Evolutionary conservation across 2,329 filamentous ascomycete genomes (phyloP).

Genomic region (Aspergillus phoenicis): DNA sequence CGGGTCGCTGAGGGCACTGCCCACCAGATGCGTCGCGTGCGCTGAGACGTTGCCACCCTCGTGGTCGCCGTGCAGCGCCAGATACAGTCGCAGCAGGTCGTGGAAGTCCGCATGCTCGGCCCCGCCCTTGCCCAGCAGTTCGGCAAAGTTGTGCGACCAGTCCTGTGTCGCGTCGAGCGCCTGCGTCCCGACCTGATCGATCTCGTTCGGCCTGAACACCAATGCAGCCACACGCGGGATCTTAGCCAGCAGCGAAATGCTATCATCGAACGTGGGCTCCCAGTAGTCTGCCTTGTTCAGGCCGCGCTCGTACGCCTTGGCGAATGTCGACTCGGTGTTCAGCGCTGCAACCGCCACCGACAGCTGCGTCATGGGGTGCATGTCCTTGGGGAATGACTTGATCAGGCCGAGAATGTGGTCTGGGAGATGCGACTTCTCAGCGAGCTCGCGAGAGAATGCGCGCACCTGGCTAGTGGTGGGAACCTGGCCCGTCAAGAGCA

Average conservation of each 20-base stretch:
- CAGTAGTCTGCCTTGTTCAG: constrained; percentile 97
- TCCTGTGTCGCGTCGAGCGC: constrained; percentile 81
- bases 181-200: constrained; percentile 72
- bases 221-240: constrained; percentile 95
- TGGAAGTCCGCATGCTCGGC: constrained; percentile 76
- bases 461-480: constrained; percentile 82
- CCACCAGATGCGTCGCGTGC: constrained; percentile 91
- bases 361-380: constrained; percentile 99
- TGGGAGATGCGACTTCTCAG: constrained; percentile 81
- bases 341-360: constrained; percentile 93
- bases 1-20: constrained; percentile 88
- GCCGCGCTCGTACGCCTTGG: constrained; percentile 87
- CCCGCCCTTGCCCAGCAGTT: constrained; percentile 88
- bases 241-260: constrained; percentile 90
- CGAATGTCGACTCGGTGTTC: constrained; percentile 92
- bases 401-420: constrained; percentile 84
- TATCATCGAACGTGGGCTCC: constrained; percentile 97
- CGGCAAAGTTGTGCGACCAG: constrained; percentile 98
- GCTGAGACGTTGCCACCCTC: constrained; percentile 98
- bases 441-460: constrained; percentile 79
- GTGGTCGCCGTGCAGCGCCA: constrained; percentile 96
- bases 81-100: constrained; percentile 88
- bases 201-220: constrained; percentile 88
- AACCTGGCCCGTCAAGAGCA: constrained; percentile 89
- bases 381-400: constrained; percentile 81